Conservation (phyloP, 2,329 filamentous ascomycete genomes). For the Coleophoma crateriformis region DNA sequence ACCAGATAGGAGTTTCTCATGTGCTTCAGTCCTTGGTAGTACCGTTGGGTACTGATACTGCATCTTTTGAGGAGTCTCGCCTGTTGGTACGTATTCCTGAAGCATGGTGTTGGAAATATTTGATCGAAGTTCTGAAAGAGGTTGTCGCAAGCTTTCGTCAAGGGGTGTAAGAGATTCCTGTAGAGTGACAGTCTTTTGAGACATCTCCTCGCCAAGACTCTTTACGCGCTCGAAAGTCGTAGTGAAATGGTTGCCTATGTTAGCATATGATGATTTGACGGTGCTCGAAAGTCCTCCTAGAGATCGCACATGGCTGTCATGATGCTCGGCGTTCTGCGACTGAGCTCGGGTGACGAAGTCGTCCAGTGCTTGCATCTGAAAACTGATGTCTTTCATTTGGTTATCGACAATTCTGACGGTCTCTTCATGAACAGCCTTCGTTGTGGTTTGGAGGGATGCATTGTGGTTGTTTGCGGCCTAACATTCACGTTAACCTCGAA, state of each 20-base stretch:
- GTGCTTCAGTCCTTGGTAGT: constrained; percentile 69
- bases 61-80: constrained; percentile 76
- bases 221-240: constrained; percentile 63
- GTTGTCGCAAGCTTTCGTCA: constrained; percentile 55
- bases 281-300: constrained; percentile 60
- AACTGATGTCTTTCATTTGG: constrained; percentile 80
- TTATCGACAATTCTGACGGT: constrained; percentile 85
- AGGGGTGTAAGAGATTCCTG: constrained; percentile 58
- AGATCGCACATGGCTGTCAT: constrained; percentile 62
- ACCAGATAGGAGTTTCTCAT: constrained; percentile 49
- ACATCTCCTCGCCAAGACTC: constrained; percentile 63
- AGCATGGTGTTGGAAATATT: constrained; percentile 61
- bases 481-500: not conserved
- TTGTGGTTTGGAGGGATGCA: constrained; percentile 75
- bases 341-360: constrained; percentile 82
- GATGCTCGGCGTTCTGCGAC: constrained; percentile 73
- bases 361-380: constrained; percentile 86
- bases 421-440: constrained; percentile 83
- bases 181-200: constrained; percentile 51
- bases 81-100: constrained; percentile 78
- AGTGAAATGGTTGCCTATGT: constrained; percentile 65
- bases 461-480: constrained; percentile 73
- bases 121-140: constrained; percentile 65
- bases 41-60: constrained; percentile 75
- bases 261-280: constrained; percentile 68